Conservation (phyloP, 768 basidiomycete species). For the Cytidiella melzeri region DNA sequence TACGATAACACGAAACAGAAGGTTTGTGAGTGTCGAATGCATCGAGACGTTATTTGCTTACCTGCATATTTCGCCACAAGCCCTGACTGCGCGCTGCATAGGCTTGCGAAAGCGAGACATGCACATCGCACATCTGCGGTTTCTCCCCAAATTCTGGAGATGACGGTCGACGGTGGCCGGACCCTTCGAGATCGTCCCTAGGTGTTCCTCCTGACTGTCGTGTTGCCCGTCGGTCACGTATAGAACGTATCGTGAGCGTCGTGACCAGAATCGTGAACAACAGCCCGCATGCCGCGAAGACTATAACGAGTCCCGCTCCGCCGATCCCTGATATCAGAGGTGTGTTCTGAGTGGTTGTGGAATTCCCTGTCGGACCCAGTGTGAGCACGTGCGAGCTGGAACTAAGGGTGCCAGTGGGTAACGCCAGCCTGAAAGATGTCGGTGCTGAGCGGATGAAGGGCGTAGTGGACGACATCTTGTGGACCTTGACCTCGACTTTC, state of each 20-base stretch:
- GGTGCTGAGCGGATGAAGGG: background rate
- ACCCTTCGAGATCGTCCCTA: background rate
- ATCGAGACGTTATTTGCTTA: background rate
- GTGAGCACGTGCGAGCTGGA: background rate
- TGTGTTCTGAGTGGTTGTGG: background rate
- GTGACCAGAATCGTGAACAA: background rate
- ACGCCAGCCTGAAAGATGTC: background rate
- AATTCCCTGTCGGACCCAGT: background rate
- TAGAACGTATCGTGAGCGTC: background rate
- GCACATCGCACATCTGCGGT: background rate
- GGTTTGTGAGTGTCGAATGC: background rate
- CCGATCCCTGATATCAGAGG: background rate
- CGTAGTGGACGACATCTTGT: background rate
- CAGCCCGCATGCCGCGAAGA: background rate
- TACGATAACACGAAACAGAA: background rate
- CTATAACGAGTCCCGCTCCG: background rate
- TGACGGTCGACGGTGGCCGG: no score
- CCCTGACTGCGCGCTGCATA: background rate
- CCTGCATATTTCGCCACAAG: background rate
- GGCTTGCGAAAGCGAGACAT: background rate
- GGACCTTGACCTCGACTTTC: no score
- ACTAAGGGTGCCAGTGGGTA: background rate
- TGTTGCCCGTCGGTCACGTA: no score
- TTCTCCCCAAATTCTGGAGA: background rate
- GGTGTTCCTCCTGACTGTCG: background rate